Conservation (phyloP, 305 asterid genomes). For the Fraxinus dipetala region DNA sequence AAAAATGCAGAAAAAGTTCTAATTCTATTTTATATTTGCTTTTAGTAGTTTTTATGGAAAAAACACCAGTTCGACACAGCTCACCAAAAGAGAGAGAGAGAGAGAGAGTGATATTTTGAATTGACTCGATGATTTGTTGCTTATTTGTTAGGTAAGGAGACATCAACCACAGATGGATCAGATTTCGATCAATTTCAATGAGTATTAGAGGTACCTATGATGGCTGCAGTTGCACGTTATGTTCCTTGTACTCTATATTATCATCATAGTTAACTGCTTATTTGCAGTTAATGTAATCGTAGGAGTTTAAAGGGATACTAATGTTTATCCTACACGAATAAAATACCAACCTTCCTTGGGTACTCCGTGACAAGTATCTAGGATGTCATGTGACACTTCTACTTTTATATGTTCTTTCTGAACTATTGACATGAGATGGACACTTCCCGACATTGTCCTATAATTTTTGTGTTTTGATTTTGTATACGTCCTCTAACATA, state of each 20-base stretch:
- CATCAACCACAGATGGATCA: conserved; percentile 62
- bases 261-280: no score
- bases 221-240: neutral
- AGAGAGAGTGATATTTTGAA: neutral
- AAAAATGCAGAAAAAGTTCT: neutral
- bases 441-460: neutral
- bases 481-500: neutral
- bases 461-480: neutral
- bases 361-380: neutral
- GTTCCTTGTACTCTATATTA: neutral
- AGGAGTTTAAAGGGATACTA: neutral
- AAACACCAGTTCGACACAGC: neutral
- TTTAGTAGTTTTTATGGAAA: neutral
- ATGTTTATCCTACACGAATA: neutral
- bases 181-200: conserved; percentile 48
- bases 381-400: neutral
- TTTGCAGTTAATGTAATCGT: no score
- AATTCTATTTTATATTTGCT: no score
- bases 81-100: neutral
- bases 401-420: neutral
- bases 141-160: conserved; percentile 50
- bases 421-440: neutral
- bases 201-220: conserved; percentile 31
- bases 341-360: neutral
- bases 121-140: conserved; percentile 15